Evolutionary conservation across 2,329 filamentous ascomycete genomes (phyloP).

Genomic region (Alternaria tenuissima): DNA sequence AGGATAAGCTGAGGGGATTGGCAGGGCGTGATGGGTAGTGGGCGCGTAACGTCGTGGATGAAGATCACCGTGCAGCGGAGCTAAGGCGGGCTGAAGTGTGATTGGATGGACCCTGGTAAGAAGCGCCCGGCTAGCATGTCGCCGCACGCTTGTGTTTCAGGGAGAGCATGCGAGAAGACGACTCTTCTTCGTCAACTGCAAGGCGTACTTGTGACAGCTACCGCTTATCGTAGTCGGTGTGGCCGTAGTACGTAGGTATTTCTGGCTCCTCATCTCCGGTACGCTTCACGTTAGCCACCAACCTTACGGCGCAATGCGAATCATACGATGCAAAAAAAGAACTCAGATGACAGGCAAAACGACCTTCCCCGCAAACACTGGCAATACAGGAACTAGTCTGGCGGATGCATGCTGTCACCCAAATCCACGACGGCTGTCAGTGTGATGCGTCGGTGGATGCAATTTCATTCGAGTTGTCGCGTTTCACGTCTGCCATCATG

Average conservation of each 20-base stretch:
- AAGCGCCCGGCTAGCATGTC: slow-evolving; percentile 40
- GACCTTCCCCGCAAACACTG: not conserved
- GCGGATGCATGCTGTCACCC: not conserved
- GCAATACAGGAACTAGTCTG: not conserved
- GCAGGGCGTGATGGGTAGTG: slow-evolving; percentile 28
- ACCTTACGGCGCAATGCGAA: not conserved
- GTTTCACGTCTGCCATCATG: not conserved
- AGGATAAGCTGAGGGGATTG: slow-evolving; percentile 39
- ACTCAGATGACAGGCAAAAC: not conserved
- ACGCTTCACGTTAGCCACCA: slow-evolving; percentile 3
- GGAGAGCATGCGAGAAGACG: slow-evolving; percentile 21
- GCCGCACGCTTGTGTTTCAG: slow-evolving; percentile 38
- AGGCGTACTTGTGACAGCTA: slow-evolving; percentile 24
- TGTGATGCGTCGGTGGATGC: not conserved
- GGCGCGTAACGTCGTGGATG: slow-evolving; percentile 47
- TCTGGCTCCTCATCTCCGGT: slow-evolving; percentile 10
- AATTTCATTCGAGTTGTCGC: not conserved
- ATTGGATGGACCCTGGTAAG: slow-evolving; percentile 35
- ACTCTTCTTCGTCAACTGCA: slow-evolving; percentile 17
- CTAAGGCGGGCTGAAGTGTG: slow-evolving; percentile 21
- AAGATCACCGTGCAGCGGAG: slow-evolving; percentile 42
- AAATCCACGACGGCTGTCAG: not conserved
- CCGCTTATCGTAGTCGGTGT: slow-evolving; percentile 16
- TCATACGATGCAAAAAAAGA: not conserved
- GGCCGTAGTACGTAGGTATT: slow-evolving; percentile 13